Base-by-base conservation (phyloP, 768 basidiomycete genomes). In the Leucosporidium yakuticum region DNA sequence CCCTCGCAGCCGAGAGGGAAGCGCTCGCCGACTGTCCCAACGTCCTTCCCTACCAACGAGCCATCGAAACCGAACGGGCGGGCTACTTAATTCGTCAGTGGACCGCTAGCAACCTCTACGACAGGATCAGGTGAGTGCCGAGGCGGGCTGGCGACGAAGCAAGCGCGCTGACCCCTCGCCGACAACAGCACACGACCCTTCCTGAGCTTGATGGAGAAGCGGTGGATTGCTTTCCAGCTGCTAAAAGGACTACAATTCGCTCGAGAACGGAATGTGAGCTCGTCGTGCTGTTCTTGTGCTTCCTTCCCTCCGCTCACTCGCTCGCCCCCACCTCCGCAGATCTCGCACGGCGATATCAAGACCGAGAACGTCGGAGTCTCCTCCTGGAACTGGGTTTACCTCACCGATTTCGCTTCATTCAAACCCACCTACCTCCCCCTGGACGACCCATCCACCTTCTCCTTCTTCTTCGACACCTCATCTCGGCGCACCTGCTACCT, bases 341-440 rank as follows among this genome's bases (percentile, higher is more conserved):
- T 94, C n/a, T 85, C 94, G 3, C 96, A 99, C 79, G 96, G 96
- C 15, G 95, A 98, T 78, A 89, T 99, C 82, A 98, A 97, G 79
- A 91, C 91, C 6, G 91, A 94, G 79, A 99, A 99, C 77, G 86
- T 99, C 73, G 85, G 98, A 60, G 91, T 98, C 59, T 93, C 94
- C 0, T 93, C 95, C 0, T 94, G 91, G 83, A 94, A 97, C 75
- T 91, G 91, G 87, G 84, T 96, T 17, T 92, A 93, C 76, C 82
- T 99, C 60, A 90, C 94, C 51, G 96, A 98, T 80, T 98, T 98
- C 77, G 90, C 94, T 0, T 79, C 80, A 20, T 94, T 90, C 84
- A 99, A 99, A 77, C 96, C 94, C 0, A 94, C 92, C 3, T 90
- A 86, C 78, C 85, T 99, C 17, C 96, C 96, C 0, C 84, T 97